Conservation (phyloP, 1,284 basidiomycete species). For the Boletus mariae region DNA sequence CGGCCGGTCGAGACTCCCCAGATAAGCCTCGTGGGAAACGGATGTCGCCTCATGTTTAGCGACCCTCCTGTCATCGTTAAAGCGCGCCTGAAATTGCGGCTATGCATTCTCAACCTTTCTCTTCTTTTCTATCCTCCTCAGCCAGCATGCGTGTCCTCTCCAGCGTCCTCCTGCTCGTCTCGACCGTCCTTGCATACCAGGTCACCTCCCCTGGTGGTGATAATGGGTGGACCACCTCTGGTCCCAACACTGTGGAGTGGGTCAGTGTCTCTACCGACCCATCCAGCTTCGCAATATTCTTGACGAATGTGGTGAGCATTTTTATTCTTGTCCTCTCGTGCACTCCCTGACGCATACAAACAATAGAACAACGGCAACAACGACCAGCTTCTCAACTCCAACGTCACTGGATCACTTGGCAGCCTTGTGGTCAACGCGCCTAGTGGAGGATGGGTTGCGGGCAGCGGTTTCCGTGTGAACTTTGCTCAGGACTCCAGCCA, state of each 20-base stretch:
- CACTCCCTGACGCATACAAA: neutral
- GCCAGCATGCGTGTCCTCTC: constrained; percentile 45
- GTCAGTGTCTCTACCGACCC: constrained; percentile 60
- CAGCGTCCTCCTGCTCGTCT: constrained; percentile 47
- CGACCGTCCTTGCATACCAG: constrained; percentile 57
- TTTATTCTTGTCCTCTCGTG: neutral
- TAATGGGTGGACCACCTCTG: constrained; percentile 51
- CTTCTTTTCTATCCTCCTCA: neutral
- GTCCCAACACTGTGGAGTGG: constrained; percentile 63
- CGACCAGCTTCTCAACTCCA: constrained; percentile 44
- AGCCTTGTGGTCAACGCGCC: constrained; percentile 45
- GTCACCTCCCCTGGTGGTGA: constrained; percentile 38
- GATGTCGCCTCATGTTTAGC: neutral
- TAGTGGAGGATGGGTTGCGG: constrained; percentile 54
- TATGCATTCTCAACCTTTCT: neutral
- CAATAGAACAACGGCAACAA: constrained; percentile 27
- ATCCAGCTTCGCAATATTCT: constrained; percentile 62
- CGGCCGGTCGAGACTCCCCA: neutral
- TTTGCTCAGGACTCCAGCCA: constrained; percentile 49
- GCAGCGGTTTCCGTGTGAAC: constrained; percentile 64
- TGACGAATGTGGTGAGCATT: constrained; percentile 57
- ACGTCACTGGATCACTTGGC: constrained; percentile 44
- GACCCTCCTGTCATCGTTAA: neutral
- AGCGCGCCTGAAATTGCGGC: neutral
- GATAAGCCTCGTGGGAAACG: constrained; percentile 19